These are phyloP conservation scores for Pelargonium fulgidum DNA, from an alignment of 441 rosid species.

Conservation along the genomic window DNA sequence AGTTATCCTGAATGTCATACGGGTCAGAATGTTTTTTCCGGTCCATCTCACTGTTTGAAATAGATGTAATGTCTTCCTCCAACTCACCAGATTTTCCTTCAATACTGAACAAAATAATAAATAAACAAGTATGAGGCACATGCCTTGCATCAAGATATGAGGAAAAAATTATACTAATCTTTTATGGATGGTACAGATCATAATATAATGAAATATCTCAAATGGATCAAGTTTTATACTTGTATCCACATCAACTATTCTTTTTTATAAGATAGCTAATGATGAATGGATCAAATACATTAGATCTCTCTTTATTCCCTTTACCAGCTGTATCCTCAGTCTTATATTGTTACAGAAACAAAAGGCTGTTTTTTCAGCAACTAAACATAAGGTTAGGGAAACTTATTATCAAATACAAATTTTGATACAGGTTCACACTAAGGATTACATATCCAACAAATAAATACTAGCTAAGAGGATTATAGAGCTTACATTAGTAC, in stretches of 20 bases:
- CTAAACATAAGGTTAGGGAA: no score
- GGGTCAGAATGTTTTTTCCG: slow-evolving; percentile 22
- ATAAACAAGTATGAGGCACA: neutral
- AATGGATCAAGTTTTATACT: neutral
- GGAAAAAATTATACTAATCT: neutral
- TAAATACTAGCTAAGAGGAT: no score
- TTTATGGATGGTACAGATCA: neutral
- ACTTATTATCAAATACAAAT: no score
- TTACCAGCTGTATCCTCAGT: neutral
- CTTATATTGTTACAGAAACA: neutral
- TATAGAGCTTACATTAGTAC: no score
- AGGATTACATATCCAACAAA: no score
- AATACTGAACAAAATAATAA: slow-evolving; percentile 25
- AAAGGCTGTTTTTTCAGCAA: neutral
- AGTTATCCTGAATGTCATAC: slow-evolving; percentile 17
- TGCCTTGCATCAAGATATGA: neutral
- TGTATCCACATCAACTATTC: neutral
- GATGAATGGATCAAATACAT: neutral
- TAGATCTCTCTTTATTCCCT: neutral
- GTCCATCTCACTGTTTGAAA: slow-evolving; percentile 21
- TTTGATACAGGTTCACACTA: no score
- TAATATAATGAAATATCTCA: neutral
- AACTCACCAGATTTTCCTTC: slow-evolving; percentile 19
- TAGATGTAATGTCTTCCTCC: slow-evolving; percentile 21
- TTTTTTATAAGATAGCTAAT: neutral